Evolutionary conservation across 1,139 yeast genomes (phyloP).

Genomic region (Candida sp.): DNA sequence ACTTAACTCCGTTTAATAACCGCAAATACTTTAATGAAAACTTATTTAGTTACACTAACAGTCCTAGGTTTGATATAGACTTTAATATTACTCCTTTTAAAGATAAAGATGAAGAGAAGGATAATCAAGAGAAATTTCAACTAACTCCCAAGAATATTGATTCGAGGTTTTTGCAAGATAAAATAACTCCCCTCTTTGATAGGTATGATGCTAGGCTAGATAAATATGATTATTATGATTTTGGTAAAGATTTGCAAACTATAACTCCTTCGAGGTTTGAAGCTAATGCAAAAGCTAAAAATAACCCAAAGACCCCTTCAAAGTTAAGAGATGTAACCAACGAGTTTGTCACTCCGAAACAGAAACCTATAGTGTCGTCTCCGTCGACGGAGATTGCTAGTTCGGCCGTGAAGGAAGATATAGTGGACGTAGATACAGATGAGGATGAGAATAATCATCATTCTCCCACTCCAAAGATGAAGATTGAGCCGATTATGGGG

Average conservation of each 20-base stretch:
- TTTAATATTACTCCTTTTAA: slow-evolving; percentile 37
- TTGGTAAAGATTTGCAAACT: slow-evolving; percentile 37
- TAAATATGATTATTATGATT: slow-evolving; percentile 33
- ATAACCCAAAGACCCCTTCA: slow-evolving; percentile 28
- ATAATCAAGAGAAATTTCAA: slow-evolving; percentile 3
- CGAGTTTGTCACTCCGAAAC: slow-evolving; percentile 23
- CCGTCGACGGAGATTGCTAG: slow-evolving; percentile 33
- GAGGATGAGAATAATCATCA: not conserved
- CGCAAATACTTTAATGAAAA: slow-evolving; percentile 38
- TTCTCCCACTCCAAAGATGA: slow-evolving; percentile 39
- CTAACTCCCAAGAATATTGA: slow-evolving; percentile 5
- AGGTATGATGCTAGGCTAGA: slow-evolving; percentile 41
- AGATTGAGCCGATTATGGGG: slow-evolving; percentile 39
- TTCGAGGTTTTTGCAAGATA: slow-evolving; percentile 16
- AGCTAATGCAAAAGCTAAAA: slow-evolving; percentile 3
- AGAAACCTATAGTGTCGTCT: slow-evolving; percentile 21
- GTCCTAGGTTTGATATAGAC: slow-evolving; percentile 30
- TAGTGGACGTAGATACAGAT: slow-evolving; percentile 3
- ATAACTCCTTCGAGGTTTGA: slow-evolving; percentile 43
- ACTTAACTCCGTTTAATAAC: slow-evolving; percentile 36
- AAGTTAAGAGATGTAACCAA: slow-evolving; percentile 26
- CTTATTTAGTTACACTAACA: slow-evolving; percentile 31
- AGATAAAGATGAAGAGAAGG: not conserved
- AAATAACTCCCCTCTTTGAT: slow-evolving; percentile 42
- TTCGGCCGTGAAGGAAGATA: slow-evolving; percentile 14